A percentile compares a stretch with the other conserved stretches of the same genome.
Conservation (phyloP, 2,329 filamentous ascomycete species). For the Colletotrichum coccodes region DNA sequence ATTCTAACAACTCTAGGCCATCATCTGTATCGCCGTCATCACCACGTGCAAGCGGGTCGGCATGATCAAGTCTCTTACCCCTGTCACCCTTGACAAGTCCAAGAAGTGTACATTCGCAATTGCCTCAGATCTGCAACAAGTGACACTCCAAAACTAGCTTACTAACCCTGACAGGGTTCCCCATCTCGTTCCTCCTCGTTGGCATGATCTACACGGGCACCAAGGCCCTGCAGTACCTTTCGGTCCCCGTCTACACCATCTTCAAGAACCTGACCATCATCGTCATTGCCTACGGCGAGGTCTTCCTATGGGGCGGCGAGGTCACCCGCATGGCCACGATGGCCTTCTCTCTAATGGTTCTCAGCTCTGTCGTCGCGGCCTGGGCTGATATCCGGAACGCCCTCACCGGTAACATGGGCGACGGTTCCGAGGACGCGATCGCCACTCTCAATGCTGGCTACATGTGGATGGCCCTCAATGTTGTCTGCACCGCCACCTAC, state of each 20-base stretch:
- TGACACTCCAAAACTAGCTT: not conserved
- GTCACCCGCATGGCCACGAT: conserved; percentile 89
- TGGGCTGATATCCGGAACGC: conserved; percentile 97
- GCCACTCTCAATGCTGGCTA: conserved; percentile 95
- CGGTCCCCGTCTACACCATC: conserved; percentile 98
- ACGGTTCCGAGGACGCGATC: conserved; percentile 76
- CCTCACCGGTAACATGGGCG: conserved; percentile 51
- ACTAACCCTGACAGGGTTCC: conserved; percentile 77
- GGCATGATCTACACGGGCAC: conserved; percentile 99
- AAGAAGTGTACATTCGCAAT: conserved; percentile 81
- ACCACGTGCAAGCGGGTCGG: conserved; percentile 82
- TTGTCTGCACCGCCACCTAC: conserved; percentile 91
- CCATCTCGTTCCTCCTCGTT: conserved; percentile 92
- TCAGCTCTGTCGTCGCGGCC: conserved; percentile 94
- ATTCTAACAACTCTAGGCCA: conserved; percentile 64
- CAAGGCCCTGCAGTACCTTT: conserved; percentile 95
- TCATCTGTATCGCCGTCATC: conserved; percentile 89
- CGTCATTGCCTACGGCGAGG: conserved; percentile 96
- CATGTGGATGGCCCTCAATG: conserved; percentile 97
- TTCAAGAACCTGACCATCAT: conserved; percentile 99
- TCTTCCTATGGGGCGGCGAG: conserved; percentile 95
- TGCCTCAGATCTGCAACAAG: not conserved
- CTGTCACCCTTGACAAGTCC: conserved; percentile 88
- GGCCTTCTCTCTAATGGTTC: conserved; percentile 95
- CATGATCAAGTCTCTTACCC: conserved; percentile 82